Percentiles rank a stretch among this genome's conserved stretches.
phyloP scores from a whole-genome alignment of 1,139 yeast genomes.

The Protomyces pachydermus region DNA sequence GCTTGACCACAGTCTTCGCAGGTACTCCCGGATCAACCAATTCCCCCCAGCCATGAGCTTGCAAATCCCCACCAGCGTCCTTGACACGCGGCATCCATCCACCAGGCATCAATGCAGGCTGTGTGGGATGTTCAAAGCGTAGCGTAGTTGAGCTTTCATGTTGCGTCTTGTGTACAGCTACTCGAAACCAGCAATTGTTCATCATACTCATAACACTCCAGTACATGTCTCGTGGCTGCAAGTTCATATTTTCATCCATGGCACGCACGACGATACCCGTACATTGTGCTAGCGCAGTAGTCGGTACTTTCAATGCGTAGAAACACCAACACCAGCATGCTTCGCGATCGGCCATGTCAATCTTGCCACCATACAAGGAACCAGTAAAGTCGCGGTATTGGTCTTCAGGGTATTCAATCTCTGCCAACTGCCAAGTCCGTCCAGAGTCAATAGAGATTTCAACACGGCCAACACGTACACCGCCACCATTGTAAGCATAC shows the following conservation, averaged over 20 bases:
- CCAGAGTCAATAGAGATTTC: constrained; percentile 41
- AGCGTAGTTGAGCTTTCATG: constrained; percentile 27
- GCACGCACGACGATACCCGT: constrained; percentile 40
- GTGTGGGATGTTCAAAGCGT: constrained; percentile 39
- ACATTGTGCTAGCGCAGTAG: constrained; percentile 33
- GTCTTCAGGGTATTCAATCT: constrained; percentile 40
- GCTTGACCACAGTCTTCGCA: constrained; percentile 5
- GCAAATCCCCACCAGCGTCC: constrained; percentile 38
- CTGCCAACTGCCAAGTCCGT: constrained; percentile 37
- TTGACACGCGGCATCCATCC: constrained; percentile 43
- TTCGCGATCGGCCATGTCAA: constrained; percentile 38
- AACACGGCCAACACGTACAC: constrained; percentile 39
- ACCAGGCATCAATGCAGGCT: constrained; percentile 36
- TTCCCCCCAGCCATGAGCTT: constrained; percentile 39
- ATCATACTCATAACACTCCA: constrained; percentile 43
- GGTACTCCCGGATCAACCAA: constrained; percentile 28
- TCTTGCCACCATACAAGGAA: constrained; percentile 39
- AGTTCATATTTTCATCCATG: constrained; percentile 40
- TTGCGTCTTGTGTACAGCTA: constrained; percentile 35
- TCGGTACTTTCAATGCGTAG: constrained; percentile 37
- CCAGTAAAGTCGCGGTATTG: constrained; percentile 36
- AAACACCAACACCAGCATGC: constrained; percentile 41
- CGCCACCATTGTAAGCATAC: constrained; percentile 42
- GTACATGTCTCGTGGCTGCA: constrained; percentile 42
- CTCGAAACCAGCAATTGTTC: constrained; percentile 42